These are phyloP conservation scores for Akanthomyces dipterigenus DNA, from an alignment of 2,329 filamentous ascomycete genomes.

Conservation along the genomic window DNA sequence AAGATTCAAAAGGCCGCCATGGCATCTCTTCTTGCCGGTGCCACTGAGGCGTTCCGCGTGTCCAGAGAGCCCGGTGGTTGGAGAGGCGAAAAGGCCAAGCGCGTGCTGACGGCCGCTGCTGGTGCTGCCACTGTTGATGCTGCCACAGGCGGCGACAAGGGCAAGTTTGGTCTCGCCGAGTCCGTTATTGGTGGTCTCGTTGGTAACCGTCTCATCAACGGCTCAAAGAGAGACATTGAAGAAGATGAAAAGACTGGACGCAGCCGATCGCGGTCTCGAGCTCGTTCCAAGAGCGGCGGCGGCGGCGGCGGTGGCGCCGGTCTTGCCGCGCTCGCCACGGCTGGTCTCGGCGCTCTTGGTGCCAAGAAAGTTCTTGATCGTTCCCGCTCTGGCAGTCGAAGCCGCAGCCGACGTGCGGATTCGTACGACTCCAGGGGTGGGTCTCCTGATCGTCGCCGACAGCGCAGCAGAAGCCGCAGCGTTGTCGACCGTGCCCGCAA, in stretches of 20 bases:
- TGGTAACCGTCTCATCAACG: constrained; percentile 79
- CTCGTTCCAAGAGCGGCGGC: constrained; percentile 43
- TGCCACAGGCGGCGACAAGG: constrained; percentile 65
- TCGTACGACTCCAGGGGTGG: constrained; percentile 39
- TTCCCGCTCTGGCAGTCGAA: constrained; percentile 48
- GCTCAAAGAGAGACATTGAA: constrained; percentile 60
- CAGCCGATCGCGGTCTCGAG: constrained; percentile 63
- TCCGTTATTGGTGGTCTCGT: constrained; percentile 84
- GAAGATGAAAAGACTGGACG: constrained; percentile 53
- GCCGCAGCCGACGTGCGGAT: constrained; percentile 41
- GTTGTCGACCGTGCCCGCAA: constrained; percentile 57
- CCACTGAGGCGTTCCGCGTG: constrained; percentile 84
- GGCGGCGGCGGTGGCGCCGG: constrained; percentile 40
- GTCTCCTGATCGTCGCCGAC: constrained; percentile 38
- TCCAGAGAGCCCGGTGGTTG: constrained; percentile 84
- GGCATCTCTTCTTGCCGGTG: constrained; percentile 82
- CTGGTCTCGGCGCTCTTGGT: constrained; percentile 53
- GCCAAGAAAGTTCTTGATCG: constrained; percentile 52
- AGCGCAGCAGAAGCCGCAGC: constrained; percentile 53
- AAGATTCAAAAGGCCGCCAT: constrained; percentile 83
- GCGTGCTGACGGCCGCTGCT: constrained; percentile 78
- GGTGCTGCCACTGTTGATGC: constrained; percentile 83
- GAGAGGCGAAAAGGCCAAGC: constrained; percentile 87
- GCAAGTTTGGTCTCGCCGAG: constrained; percentile 78
- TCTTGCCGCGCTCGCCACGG: constrained; percentile 57